A percentile compares a stretch with the other conserved stretches of the same genome.
phyloP scores from a whole-genome alignment of 1,139 yeast genomes.

The Saccharomyces pastorianus region DNA sequence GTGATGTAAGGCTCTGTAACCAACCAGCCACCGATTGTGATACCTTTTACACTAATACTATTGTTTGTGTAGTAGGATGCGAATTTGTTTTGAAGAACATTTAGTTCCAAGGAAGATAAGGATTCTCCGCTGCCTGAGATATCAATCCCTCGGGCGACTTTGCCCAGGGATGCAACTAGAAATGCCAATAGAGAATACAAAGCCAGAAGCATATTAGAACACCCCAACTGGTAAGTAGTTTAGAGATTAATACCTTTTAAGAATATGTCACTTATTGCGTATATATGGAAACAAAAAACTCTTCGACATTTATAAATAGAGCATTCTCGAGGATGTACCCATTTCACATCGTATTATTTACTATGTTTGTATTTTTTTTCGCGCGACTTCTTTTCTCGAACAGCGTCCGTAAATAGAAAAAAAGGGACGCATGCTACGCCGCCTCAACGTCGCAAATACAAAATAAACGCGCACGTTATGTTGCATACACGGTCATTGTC shows the following conservation, averaged over 20 bases:
- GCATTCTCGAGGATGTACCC: neutral
- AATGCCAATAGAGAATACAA: neutral
- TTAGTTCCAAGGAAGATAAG: neutral
- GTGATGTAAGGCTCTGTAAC: slow-evolving; percentile 60
- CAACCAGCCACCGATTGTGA: slow-evolving; percentile 60
- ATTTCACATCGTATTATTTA: neutral
- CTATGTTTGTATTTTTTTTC: neutral
- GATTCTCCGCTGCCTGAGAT: neutral
- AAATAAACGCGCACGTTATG: neutral
- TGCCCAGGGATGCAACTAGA: neutral
- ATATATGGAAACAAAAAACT: neutral
- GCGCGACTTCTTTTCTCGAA: neutral
- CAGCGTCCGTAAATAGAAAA: neutral
- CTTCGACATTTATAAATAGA: neutral
- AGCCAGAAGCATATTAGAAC: neutral
- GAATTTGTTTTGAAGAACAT: slow-evolving; percentile 9
- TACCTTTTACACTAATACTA: slow-evolving; percentile 33
- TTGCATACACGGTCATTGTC: too few relatives aligned
- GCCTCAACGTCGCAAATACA: neutral
- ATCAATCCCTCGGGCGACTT: neutral
- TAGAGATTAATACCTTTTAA: neutral
- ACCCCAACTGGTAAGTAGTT: neutral
- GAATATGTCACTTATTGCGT: too few relatives aligned
- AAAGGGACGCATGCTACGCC: neutral
- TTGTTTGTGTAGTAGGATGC: slow-evolving; percentile 7